A percentile compares a stretch with the other conserved stretches of the same genome.
These are phyloP conservation scores for Coix lacrymajobi DNA, from an alignment of 176 grass and related monocot genomes.

Conservation along the genomic window DNA sequence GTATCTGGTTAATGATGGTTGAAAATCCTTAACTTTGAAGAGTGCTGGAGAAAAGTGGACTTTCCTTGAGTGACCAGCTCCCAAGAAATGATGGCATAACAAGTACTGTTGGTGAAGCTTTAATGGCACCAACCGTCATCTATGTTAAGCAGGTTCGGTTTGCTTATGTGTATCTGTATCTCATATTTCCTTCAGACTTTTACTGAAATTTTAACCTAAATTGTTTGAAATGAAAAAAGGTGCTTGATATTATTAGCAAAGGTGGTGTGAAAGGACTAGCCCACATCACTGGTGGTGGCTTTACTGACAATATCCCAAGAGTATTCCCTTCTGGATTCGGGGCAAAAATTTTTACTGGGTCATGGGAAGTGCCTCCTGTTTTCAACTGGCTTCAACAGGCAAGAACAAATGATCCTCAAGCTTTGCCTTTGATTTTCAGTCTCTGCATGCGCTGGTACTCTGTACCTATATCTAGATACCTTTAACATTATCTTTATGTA, in stretches of 20 bases:
- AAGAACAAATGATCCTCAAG: not conserved
- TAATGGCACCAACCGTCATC: slow-evolving; percentile 92
- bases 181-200: not conserved
- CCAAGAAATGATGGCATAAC: slow-evolving; percentile 49
- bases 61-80: slow-evolving; percentile 65
- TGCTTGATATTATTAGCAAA: slow-evolving; percentile 73
- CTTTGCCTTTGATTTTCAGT: not conserved
- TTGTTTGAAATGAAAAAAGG: slow-evolving; percentile 37
- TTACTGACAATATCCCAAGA: slow-evolving; percentile 88
- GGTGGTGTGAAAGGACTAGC: slow-evolving; percentile 88
- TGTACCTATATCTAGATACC: not conserved
- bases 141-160: slow-evolving; percentile 92
- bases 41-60: slow-evolving; percentile 70
- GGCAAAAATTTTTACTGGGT: slow-evolving; percentile 50
- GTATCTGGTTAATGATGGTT: not conserved
- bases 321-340: slow-evolving; percentile 69
- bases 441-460: not conserved
- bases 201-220: not conserved
- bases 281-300: slow-evolving; percentile 90
- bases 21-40: slow-evolving; percentile 23
- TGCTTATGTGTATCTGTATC: not conserved
- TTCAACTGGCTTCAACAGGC: slow-evolving; percentile 82
- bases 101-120: slow-evolving; percentile 80
- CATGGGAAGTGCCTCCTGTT: slow-evolving; percentile 70
- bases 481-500: not conserved